A percentile compares a stretch with the other conserved stretches of the same genome.
These are phyloP conservation scores for Penicillium freii DNA, from an alignment of 2,329 filamentous ascomycete species.

Conservation along the genomic window DNA sequence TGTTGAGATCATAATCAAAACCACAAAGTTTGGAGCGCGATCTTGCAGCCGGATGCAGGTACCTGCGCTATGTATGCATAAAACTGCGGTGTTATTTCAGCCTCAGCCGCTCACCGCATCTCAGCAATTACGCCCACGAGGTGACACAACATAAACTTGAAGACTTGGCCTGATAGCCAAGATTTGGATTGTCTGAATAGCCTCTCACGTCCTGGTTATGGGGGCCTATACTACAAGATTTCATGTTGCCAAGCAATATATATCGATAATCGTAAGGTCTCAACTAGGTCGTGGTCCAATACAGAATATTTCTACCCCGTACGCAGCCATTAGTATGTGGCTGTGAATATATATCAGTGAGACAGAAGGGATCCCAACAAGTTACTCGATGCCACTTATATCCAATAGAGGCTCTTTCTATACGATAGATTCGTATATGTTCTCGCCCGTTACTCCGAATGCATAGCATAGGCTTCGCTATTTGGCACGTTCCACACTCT, in stretches of 20 bases:
- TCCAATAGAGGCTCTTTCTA: neutral
- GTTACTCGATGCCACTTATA: neutral
- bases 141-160: slow-evolving; percentile 12
- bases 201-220: no score
- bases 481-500: slow-evolving; percentile 11
- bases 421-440: neutral
- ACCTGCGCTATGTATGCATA: slow-evolving; percentile 15
- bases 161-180: neutral
- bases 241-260: neutral
- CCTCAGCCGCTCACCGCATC: slow-evolving; percentile 14
- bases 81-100: slow-evolving; percentile 6
- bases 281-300: neutral
- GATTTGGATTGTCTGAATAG: neutral
- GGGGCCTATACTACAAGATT: no score
- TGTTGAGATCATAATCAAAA: slow-evolving; percentile 7
- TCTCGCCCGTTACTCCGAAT: no score
- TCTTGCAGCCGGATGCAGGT: slow-evolving; percentile 20
- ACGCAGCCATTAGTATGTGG: neutral
- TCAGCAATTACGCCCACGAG: slow-evolving; percentile 9
- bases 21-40: slow-evolving; percentile 6
- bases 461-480: neutral
- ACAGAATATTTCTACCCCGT: neutral
- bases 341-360: neutral
- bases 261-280: neutral
- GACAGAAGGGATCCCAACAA: neutral